phyloP scores from a whole-genome alignment of 1,284 basidiomycete species.

The Rhodotorula sp. region DNA sequence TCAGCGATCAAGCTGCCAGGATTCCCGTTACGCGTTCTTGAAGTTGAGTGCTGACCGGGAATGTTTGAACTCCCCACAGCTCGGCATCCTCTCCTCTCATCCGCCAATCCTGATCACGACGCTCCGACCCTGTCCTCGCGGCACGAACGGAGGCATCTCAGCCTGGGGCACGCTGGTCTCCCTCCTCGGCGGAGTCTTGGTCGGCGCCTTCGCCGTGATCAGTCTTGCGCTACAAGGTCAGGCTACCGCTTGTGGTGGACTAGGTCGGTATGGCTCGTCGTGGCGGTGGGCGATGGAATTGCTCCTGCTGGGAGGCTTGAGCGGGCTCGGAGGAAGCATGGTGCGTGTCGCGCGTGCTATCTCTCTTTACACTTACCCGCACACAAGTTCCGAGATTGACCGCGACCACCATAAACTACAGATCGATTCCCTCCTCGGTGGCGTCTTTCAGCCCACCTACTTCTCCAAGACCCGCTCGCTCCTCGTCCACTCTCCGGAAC shows the following conservation, averaged over 20 bases:
- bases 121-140: slow-evolving; percentile 71
- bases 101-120: slow-evolving; percentile 69
- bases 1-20: neutral
- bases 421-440: slow-evolving; percentile 83
- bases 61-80: slow-evolving; percentile 43
- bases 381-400: neutral
- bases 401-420: slow-evolving; percentile 44
- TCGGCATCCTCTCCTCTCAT: slow-evolving; percentile 72
- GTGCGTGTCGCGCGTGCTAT: slow-evolving; percentile 52
- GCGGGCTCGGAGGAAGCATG: slow-evolving; percentile 72
- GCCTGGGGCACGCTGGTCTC: slow-evolving; percentile 71
- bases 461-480: slow-evolving; percentile 65
- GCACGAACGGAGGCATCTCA: slow-evolving; percentile 88
- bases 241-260: slow-evolving; percentile 49
- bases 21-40: neutral
- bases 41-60: neutral
- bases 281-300: slow-evolving; percentile 52
- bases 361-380: neutral
- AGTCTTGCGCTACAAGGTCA: slow-evolving; percentile 51
- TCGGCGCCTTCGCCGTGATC: slow-evolving; percentile 68
- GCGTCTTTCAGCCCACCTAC: slow-evolving; percentile 77
- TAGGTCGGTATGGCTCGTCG: slow-evolving; percentile 15
- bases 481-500: slow-evolving; percentile 54
- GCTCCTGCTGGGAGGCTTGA: slow-evolving; percentile 60
- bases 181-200: slow-evolving; percentile 66